phyloP scores from a whole-genome alignment of 2,329 filamentous ascomycete species.

The Grosmannia penicillata region DNA sequence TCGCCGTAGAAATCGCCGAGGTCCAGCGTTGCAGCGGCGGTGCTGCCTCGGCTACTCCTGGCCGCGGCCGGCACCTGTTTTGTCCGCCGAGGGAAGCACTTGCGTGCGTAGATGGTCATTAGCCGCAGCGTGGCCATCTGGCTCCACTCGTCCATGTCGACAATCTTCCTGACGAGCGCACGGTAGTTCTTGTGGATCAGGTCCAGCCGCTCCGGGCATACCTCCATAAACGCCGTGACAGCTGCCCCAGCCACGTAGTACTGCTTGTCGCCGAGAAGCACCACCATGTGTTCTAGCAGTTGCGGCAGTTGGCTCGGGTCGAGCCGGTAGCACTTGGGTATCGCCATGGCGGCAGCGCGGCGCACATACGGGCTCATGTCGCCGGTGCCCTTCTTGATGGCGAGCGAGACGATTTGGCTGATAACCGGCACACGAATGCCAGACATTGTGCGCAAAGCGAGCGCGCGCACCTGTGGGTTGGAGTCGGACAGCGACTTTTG shows the following conservation, averaged over 20 bases:
- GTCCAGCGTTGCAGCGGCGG: constrained; percentile 25
- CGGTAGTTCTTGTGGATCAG: constrained; percentile 86
- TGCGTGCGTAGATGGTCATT: constrained; percentile 71
- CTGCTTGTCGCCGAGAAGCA: constrained; percentile 74
- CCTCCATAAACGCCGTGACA: constrained; percentile 73
- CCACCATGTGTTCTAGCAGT: constrained; percentile 66
- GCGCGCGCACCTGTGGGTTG: constrained; percentile 78
- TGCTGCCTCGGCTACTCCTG: not conserved
- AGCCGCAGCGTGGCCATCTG: constrained; percentile 72
- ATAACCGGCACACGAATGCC: constrained; percentile 95
- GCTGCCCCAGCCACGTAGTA: constrained; percentile 96
- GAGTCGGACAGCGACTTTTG: constrained; percentile 92
- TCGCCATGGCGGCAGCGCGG: constrained; percentile 81
- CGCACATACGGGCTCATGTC: constrained; percentile 94
- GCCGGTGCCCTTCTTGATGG: constrained; percentile 82
- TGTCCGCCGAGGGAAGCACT: constrained; percentile 66
- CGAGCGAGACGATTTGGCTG: constrained; percentile 89
- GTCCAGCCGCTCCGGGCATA: constrained; percentile 78
- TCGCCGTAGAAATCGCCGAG: constrained; percentile 75
- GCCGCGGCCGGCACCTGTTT: constrained; percentile 24
- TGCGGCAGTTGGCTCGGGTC: constrained; percentile 78
- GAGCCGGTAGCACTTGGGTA: constrained; percentile 88
- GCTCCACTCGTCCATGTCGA: constrained; percentile 99
- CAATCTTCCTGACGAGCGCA: constrained; percentile 69
- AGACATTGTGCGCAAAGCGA: constrained; percentile 93